A percentile compares a stretch with the other conserved stretches of the same genome.
These are phyloP conservation scores for Artomyces pyxidatus DNA, from an alignment of 768 basidiomycete species.

Conservation along the genomic window DNA sequence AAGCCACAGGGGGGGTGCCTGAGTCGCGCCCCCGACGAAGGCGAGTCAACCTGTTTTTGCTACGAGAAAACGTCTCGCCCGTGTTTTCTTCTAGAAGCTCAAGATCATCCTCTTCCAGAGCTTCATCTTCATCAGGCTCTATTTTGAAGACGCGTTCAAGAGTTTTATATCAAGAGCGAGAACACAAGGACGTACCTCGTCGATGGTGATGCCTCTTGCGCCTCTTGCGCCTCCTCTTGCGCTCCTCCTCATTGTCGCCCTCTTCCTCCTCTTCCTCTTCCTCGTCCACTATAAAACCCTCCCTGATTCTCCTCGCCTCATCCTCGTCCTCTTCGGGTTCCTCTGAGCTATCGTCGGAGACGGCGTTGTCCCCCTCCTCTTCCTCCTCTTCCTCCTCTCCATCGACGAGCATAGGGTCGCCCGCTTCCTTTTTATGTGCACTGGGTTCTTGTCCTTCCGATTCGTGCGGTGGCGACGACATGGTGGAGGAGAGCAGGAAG, in stretches of 20 bases:
- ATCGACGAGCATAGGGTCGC: constrained; percentile 56
- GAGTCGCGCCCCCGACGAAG: constrained; percentile 69
- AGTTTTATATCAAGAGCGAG: constrained; percentile 3
- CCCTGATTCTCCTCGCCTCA: constrained; percentile 67
- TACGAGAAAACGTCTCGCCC: constrained; percentile 53
- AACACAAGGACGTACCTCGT: constrained; percentile 34
- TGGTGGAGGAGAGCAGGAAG: constrained; percentile 28
- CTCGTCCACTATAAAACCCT: constrained; percentile 90
- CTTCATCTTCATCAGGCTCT: constrained; percentile 52
- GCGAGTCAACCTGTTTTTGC: constrained; percentile 61
- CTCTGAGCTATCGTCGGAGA: constrained; percentile 79
- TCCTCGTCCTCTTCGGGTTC: constrained; percentile 90
- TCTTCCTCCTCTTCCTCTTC: constrained; percentile 81
- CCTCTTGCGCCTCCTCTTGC: constrained; percentile 52
- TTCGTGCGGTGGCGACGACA: constrained; percentile 46
- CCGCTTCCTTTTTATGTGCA: constrained; percentile 30
- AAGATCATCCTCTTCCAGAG: constrained; percentile 79
- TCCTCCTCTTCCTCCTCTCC: constrained; percentile 38
- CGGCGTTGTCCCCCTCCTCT: constrained; percentile 46
- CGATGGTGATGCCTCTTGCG: constrained; percentile 62
- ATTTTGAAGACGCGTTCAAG: constrained; percentile 17
- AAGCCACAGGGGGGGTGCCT: constrained; percentile 56
- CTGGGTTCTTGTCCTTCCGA: constrained; percentile 18
- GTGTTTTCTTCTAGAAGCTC: constrained; percentile 83
- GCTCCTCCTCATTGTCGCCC: constrained; percentile 47